Evolutionary conservation across 225 moss, liverwort and hornwort genomes (phyloP).

Genomic region (Physcomitrium patens): DNA sequence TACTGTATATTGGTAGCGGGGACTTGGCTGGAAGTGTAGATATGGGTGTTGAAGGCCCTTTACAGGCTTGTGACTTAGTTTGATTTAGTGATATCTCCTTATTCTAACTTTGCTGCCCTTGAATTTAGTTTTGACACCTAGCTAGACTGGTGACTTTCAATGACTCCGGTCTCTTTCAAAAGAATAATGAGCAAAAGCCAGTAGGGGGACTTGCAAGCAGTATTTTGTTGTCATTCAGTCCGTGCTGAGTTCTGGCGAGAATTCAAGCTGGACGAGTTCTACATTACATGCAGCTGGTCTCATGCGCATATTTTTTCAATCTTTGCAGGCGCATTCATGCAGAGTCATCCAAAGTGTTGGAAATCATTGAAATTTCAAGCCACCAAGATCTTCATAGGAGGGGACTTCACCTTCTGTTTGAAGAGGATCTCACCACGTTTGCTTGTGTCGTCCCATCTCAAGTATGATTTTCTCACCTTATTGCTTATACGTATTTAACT

Average conservation of each 20-base stretch:
- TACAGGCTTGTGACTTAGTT: constrained; percentile 11
- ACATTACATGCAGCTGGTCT: not conserved
- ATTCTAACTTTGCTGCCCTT: not conserved
- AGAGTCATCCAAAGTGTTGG: constrained; percentile 58
- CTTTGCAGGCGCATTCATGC: constrained; percentile 63
- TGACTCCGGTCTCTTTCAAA: constrained; percentile 9
- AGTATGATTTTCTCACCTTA: constrained; percentile 32
- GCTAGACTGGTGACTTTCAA: not conserved
- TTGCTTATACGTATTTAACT: not conserved
- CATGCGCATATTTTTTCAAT: not conserved
- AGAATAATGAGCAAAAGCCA: not conserved
- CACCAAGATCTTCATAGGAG: constrained; percentile 58
- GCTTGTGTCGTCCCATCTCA: constrained; percentile 52
- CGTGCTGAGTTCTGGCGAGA: constrained; percentile 21
- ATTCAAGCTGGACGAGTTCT: not conserved
- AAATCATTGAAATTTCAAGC: constrained; percentile 60
- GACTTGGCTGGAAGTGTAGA: not conserved
- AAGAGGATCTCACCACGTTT: constrained; percentile 58
- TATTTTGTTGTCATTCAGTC: constrained; percentile 1
- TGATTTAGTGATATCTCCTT: constrained; percentile 4
- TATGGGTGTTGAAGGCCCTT: not conserved
- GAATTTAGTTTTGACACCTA: not conserved
- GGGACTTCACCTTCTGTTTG: constrained; percentile 64
- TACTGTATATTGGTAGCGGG: not conserved
- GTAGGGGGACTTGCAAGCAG: not conserved